A percentile compares a stretch with the other conserved stretches of the same genome.
These are phyloP conservation scores for Umbellularia californica DNA, from an alignment of 164 flowering plant species.

Conservation along the genomic window DNA sequence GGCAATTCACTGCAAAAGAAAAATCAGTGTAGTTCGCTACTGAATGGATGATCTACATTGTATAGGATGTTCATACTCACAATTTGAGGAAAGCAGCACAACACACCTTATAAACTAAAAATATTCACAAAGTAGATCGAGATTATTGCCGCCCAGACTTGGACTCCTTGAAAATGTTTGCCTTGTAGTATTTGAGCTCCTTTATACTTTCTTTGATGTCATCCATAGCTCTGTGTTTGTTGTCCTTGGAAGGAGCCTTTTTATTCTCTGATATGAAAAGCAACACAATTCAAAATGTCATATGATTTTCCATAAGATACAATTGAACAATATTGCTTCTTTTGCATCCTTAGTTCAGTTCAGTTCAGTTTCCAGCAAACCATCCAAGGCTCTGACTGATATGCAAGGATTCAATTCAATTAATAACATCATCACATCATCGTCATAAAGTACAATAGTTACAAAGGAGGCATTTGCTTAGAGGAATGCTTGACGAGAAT, in stretches of 20 bases:
- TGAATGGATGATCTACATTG: too few species aligned
- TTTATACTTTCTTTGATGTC: conserved; percentile 87
- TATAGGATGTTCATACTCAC: too few species aligned
- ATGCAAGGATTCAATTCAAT: not conserved
- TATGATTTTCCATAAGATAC: not conserved
- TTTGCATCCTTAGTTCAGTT: not conserved
- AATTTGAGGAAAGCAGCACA: not conserved
- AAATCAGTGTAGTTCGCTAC: too few species aligned
- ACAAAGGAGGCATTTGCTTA: not conserved
- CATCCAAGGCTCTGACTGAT: not conserved
- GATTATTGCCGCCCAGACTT: conserved; percentile 16
- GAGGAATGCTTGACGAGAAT: too few species aligned
- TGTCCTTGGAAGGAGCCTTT: conserved; percentile 68
- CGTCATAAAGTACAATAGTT: not conserved
- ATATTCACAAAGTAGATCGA: not conserved
- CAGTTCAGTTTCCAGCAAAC: not conserved
- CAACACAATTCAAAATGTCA: not conserved
- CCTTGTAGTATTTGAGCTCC: conserved; percentile 83
- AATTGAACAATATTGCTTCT: not conserved
- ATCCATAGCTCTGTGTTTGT: conserved; percentile 90
- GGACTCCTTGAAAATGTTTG: conserved; percentile 54
- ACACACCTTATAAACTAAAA: not conserved
- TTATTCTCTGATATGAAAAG: conserved; percentile 39
- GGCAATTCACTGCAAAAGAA: too few species aligned
- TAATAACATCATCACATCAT: not conserved